Percentiles rank a stretch among this genome's conserved stretches.
Conservation (phyloP, 2,329 filamentous ascomycete species). For the Sporothrix mexicana region DNA sequence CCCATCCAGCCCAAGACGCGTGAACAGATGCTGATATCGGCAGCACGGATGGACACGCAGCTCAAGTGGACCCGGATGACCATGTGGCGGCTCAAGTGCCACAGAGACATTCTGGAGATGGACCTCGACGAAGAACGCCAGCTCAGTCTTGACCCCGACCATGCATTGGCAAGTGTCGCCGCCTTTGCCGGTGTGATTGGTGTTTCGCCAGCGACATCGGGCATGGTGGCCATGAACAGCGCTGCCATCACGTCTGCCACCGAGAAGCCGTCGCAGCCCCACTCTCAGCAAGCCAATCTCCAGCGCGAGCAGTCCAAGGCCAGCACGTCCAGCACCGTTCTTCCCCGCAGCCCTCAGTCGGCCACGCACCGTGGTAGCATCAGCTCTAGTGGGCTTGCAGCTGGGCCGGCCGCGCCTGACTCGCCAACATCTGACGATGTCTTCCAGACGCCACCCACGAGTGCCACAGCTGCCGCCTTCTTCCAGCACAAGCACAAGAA, state of each 20-base stretch:
- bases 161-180: constrained; percentile 38
- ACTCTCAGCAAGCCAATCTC: constrained; percentile 33
- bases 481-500: constrained; percentile 47
- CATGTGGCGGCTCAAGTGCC: constrained; percentile 89
- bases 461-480: constrained; percentile 47
- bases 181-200: constrained; percentile 36
- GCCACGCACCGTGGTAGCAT: constrained; percentile 43
- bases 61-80: constrained; percentile 94
- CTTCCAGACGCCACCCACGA: constrained; percentile 57
- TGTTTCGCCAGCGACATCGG: constrained; percentile 13
- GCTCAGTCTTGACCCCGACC: constrained; percentile 45
- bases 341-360: constrained; percentile 48
- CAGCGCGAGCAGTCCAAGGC: constrained; percentile 44
- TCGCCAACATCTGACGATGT: constrained; percentile 54
- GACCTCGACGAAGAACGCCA: constrained; percentile 82
- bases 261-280: background rate
- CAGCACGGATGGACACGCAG: constrained; percentile 82
- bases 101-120: constrained; percentile 83
- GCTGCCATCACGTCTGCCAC: constrained; percentile 6
- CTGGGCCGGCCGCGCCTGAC: constrained; percentile 42
- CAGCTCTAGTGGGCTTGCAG: constrained; percentile 13
- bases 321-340: constrained; percentile 42
- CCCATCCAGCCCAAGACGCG: constrained; percentile 90
- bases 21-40: constrained; percentile 83
- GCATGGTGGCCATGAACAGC: constrained; percentile 14